A percentile compares a stretch with the other conserved stretches of the same genome.
These are phyloP conservation scores for Coemansia sp. DNA, from an alignment of 192 early-diverging fungal genomes.

Conservation along the genomic window DNA sequence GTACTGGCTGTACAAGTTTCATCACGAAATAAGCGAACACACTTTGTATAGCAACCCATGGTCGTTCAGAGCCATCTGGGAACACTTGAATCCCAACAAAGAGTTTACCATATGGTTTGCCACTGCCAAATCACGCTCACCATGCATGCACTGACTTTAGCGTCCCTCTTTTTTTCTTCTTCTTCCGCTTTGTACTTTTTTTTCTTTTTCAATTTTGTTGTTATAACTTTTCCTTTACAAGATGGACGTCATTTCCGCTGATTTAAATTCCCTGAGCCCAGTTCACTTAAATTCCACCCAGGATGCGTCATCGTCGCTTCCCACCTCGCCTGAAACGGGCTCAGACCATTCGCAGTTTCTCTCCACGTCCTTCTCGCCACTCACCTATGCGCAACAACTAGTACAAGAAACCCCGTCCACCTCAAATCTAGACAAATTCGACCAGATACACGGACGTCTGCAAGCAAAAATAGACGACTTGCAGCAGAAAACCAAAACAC, in stretches of 20 bases:
- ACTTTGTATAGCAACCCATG: conserved; percentile 42
- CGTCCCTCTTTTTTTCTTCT: neutral
- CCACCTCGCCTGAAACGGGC: neutral
- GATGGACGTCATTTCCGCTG: neutral
- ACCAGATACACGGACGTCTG: neutral
- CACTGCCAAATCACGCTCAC: conserved; percentile 6
- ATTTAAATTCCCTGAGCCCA: too few species aligned
- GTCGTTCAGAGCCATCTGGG: conserved; percentile 48
- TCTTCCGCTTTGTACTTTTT: neutral
- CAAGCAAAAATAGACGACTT: conserved; percentile 12
- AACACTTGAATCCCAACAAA: conserved; percentile 21
- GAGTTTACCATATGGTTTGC: conserved; percentile 50
- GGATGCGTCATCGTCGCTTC: neutral
- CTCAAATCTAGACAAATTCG: conserved; percentile 1
- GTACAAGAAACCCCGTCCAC: neutral
- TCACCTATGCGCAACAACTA: conserved; percentile 1
- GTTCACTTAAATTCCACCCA: neutral
- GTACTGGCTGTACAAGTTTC: conserved; percentile 51
- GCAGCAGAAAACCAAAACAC: conserved; percentile 12
- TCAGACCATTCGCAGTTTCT: conserved; percentile 1
- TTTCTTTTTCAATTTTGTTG: neutral
- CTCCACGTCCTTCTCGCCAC: neutral
- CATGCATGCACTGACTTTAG: neutral
- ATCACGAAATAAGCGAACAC: conserved; percentile 31
- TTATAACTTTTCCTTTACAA: neutral